These are phyloP conservation scores for Trichoderma oligosporum DNA, from an alignment of 2,329 filamentous ascomycete genomes.

Conservation along the genomic window DNA sequence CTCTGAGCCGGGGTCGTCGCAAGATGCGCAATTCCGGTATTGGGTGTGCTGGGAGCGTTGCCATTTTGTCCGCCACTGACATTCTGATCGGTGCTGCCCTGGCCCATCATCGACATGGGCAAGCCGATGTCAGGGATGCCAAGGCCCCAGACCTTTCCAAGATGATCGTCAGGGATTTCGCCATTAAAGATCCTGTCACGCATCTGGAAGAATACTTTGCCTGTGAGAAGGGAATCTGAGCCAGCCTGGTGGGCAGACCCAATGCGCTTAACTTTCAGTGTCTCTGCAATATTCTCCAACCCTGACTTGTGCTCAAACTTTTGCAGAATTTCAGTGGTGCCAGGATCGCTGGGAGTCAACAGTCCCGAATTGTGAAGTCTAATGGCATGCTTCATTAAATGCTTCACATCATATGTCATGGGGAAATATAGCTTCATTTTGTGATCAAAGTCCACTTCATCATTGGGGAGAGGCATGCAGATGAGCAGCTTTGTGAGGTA, in stretches of 20 bases:
- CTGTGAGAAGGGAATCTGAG: conserved; percentile 88
- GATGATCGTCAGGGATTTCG: conserved; percentile 73
- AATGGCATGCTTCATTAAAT: conserved; percentile 87
- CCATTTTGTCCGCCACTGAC: conserved; percentile 46
- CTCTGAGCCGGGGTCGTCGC: conserved; percentile 48
- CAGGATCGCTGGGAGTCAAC: conserved; percentile 59
- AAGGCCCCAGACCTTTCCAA: conserved; percentile 90
- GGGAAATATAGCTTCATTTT: conserved; percentile 93
- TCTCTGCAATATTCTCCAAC: conserved; percentile 89
- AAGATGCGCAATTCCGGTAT: conserved; percentile 56
- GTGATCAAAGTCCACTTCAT: conserved; percentile 84
- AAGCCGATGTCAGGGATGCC: conserved; percentile 64
- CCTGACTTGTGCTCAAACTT: conserved; percentile 88
- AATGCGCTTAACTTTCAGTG: conserved; percentile 83
- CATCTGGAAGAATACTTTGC: conserved; percentile 92
- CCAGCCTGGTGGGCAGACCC: conserved; percentile 89
- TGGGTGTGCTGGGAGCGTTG: conserved; percentile 61
- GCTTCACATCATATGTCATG: conserved; percentile 92
- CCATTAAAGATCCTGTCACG: conserved; percentile 83
- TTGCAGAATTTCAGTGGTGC: conserved; percentile 69
- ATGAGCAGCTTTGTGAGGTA: conserved; percentile 94
- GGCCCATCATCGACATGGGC: conserved; percentile 33
- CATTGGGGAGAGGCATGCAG: conserved; percentile 76
- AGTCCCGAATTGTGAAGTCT: conserved; percentile 63
- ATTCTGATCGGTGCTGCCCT: conserved; percentile 35